Conservation (phyloP, 2,329 filamentous ascomycete species). For the Incumbomyces lentus region DNA sequence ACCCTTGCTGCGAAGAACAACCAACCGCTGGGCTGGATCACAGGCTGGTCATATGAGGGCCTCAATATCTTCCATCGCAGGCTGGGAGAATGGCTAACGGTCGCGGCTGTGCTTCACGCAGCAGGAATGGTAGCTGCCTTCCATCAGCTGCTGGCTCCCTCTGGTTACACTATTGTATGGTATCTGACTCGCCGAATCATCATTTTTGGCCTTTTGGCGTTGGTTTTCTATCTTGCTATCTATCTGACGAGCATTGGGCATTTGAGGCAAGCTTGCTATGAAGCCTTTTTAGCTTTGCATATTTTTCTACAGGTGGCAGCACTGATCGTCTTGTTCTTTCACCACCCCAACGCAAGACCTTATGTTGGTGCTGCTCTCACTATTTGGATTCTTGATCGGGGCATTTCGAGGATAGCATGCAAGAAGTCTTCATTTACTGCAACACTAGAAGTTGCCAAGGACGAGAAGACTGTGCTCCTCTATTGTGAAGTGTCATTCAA, state of each 20-base stretch:
- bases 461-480: constrained; percentile 45
- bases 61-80: constrained; percentile 57
- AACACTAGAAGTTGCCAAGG: constrained; percentile 44
- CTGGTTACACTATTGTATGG: constrained; percentile 39
- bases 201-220: constrained; percentile 44
- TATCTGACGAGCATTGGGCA: constrained; percentile 52
- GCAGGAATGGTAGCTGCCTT: constrained; percentile 45
- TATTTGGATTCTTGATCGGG: constrained; percentile 49
- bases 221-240: constrained; percentile 49
- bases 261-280: constrained; percentile 52
- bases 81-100: constrained; percentile 51
- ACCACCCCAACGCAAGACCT: constrained; percentile 42
- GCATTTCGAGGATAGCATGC: constrained; percentile 46
- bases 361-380: constrained; percentile 45
- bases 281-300: constrained; percentile 51
- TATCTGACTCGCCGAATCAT: constrained; percentile 46
- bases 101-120: constrained; percentile 49
- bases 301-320: constrained; percentile 47
- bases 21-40: constrained; percentile 50
- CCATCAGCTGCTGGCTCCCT: constrained; percentile 41
- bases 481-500: constrained; percentile 22
- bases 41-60: constrained; percentile 55
- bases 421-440: constrained; percentile 42
- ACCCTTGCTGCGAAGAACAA: constrained; percentile 54
- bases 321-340: constrained; percentile 49